A percentile compares a stretch with the other conserved stretches of the same genome.
Conservation (phyloP, 2,329 filamentous ascomycete genomes). For the Stagonosporopsis chrysanthemi region DNA sequence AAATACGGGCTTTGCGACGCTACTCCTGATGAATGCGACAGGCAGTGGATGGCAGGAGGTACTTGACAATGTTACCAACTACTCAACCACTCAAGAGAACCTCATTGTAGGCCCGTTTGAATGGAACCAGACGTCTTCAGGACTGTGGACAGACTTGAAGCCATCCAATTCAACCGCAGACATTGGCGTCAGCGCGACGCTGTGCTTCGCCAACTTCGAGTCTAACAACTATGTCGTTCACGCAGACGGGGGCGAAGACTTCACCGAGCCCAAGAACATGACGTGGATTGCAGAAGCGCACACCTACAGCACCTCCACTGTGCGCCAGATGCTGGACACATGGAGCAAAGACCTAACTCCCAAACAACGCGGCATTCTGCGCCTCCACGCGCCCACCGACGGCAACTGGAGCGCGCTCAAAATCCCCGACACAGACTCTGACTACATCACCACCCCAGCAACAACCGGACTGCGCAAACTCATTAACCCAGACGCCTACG, state of each 20-base stretch:
- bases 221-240: not conserved
- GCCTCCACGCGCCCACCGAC: not conserved
- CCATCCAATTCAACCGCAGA: not conserved
- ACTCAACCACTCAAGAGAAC: not conserved
- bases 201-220: constrained; percentile 7
- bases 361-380: constrained; percentile 4
- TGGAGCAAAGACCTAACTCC: not conserved
- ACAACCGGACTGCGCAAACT: not conserved
- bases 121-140: not conserved
- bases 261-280: constrained; percentile 2
- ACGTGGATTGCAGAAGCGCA: not conserved
- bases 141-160: not conserved
- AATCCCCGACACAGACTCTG: not conserved
- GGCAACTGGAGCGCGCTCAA: not conserved
- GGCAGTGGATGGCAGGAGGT: not conserved
- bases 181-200: constrained; percentile 1
- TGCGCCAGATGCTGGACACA: not conserved
- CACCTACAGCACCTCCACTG: not conserved
- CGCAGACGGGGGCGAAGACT: not conserved
- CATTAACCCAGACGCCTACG: not conserved
- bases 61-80: not conserved
- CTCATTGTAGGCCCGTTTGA: not conserved
- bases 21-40: constrained; percentile 4
- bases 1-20: not conserved
- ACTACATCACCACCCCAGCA: not conserved